Percentiles rank a stretch among this genome's conserved stretches.
Conservation (phyloP, 371 early-diverging fungal species). For the Cokeromyces recurvatus region DNA sequence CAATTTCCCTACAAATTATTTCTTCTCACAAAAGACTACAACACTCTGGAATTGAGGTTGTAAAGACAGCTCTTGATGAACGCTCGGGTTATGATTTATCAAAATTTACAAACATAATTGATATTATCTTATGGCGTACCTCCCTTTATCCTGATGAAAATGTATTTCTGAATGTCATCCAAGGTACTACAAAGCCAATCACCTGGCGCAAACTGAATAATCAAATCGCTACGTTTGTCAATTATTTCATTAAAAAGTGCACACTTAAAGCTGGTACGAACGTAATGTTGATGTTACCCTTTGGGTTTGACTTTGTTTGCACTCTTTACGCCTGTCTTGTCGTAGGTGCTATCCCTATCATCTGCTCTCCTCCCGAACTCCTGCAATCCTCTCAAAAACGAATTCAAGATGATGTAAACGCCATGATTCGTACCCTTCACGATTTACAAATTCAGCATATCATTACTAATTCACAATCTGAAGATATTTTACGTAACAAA, state of each 20-base stretch:
- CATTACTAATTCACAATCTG: conserved; percentile 61
- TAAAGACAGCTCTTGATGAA: conserved; percentile 60
- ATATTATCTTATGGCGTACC: conserved; percentile 70
- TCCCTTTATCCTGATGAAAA: conserved; percentile 60
- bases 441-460: conserved; percentile 56
- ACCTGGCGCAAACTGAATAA: conserved; percentile 69
- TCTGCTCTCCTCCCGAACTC: conserved; percentile 62
- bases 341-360: conserved; percentile 69
- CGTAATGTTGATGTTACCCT: conserved; percentile 65
- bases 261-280: conserved; percentile 50
- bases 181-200: conserved; percentile 47
- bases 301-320: conserved; percentile 67
- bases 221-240: conserved; percentile 66
- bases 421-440: conserved; percentile 52
- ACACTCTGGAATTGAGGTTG: conserved; percentile 70
- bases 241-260: conserved; percentile 55
- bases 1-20: conserved; percentile 21
- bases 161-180: conserved; percentile 57
- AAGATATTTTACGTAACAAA: conserved; percentile 63
- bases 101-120: conserved; percentile 59
- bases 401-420: conserved; percentile 65
- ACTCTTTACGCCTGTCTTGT: conserved; percentile 80
- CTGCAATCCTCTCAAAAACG: conserved; percentile 38
- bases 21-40: conserved; percentile 55
- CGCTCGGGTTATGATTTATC: conserved; percentile 65